Base-by-base conservation (phyloP, 306 rosid species). In the Acacia acuminata region DNA sequence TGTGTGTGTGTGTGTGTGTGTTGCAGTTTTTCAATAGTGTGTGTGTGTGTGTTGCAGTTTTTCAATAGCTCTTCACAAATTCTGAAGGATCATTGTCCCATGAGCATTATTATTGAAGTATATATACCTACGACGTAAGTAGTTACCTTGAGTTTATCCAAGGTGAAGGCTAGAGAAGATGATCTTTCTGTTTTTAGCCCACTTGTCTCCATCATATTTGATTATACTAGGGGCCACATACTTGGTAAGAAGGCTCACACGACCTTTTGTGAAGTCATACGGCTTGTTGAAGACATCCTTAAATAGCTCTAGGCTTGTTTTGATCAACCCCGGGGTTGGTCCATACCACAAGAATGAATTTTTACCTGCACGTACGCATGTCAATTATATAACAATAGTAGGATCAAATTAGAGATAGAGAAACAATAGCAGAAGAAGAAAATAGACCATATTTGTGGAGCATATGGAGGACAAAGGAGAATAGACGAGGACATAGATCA, bases 121-220 rank as follows among this genome's bases (percentile, higher is more conserved):
- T 2, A 48, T 3, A 5, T 15, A 48, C 55, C 20, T 48, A 48
- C 17, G 2, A 48, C 19, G 22, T 17, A 51, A 22, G 7, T 50
- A 50, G 17, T 50, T 50, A 81, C 94, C 94, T 90, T 90, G n/a
- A 92, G 64, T 71, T 90, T 89, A 73, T 89, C 91, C 0, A 82
- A 8, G 53, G 82, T 84, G 81, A 93, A 90, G 17, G 93, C 87
- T 22, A 87, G 92, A 42, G 77, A 86, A 86, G 79, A 92, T 81
- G 30, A 89, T 87, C 74, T 74, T 90, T 78, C 93, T 77, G 65
- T 83, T 90, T 64, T 72, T 89, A 56, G 77, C 84, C 93, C 94
- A 90, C 63, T 86, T 77, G 24, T 84, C 87, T 44, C 88, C 89
- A 17, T 90, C 90, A 27, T 45, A 5, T 17, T 0, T 27, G 20